Base-by-base conservation (phyloP, 1,139 yeast species). In the Sugiyamaella neomexicana region DNA sequence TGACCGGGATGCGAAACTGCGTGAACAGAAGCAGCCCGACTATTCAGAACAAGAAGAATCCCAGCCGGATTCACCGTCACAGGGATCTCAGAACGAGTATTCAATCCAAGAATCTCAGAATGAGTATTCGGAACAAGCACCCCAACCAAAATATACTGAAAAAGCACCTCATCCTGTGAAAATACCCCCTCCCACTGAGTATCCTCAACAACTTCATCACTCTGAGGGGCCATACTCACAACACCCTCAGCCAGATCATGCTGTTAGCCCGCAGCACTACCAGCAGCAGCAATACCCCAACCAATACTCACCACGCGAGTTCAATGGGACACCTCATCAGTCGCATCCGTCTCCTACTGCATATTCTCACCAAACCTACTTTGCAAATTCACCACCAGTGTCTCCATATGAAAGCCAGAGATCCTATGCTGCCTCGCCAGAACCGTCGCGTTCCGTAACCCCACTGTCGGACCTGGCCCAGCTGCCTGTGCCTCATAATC, bases 401-500 rank as follows among this genome's bases (percentile, higher is more conserved):
- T 45, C 49, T 20, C 49, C 49, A 23, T 37, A 34, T 15, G 32
- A 36, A 10, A 20, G 13, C 13, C 49, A 23, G 5, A 45, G 49
- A 15, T 13, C 41, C 4, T 45, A 34, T 27, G 31, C 40, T 16
- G 29, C 34, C 6, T 44, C 53, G 27, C 52, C 52, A 1, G 57
- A 51, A 46, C 57, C 57, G n/a, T 51, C 57, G 4, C 46, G 51
- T 12, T 32, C 55, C 1, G 55, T 54, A 10, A 52, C 55, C 2
- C 65, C 65, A 4, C 56, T 66, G 37, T 61, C 65, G 9, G 61
- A 63, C 43, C 61, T 67, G 45, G 45, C 64, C 15, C 53, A 57
- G 17, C 57, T 70, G 39, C 71, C 72, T 5, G 65, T 66, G 2
- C 73, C 74, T 9, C 71, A 69, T 53, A 60, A 62, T 37, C 58